These are phyloP conservation scores for Aspergillus chevalieri DNA, from an alignment of 2,329 filamentous ascomycete genomes.

Conservation along the genomic window DNA sequence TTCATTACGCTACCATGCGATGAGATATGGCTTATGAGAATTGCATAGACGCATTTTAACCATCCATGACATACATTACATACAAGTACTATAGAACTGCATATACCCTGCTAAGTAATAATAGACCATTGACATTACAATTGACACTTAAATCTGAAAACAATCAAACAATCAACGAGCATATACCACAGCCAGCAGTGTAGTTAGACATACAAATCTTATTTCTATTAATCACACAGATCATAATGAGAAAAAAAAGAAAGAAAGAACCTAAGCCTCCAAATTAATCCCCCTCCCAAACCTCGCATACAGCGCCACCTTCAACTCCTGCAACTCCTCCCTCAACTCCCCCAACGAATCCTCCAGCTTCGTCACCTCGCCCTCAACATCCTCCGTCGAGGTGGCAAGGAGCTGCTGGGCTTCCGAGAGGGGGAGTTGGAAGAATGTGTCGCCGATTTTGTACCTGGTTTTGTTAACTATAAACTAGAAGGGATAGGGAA, in stretches of 20 bases:
- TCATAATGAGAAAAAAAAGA: background rate
- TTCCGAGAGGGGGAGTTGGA: constrained; percentile 74
- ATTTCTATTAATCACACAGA: too few species aligned
- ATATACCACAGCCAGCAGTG: too few species aligned
- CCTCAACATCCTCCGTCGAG: constrained; percentile 67
- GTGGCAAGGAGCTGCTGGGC: constrained; percentile 77
- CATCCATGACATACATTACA: too few species aligned
- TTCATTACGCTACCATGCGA: too few species aligned
- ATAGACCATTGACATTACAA: background rate
- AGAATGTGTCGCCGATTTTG: constrained; percentile 94
- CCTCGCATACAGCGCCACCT: constrained; percentile 85
- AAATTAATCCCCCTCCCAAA: constrained; percentile 97
- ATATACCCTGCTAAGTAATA: too few species aligned
- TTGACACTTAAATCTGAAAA: background rate
- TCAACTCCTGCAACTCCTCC: constrained; percentile 83
- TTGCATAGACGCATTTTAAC: too few species aligned
- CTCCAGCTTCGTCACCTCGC: constrained; percentile 69
- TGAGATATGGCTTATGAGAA: background rate
- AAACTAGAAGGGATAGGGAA: background rate
- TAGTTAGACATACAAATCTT: too few species aligned
- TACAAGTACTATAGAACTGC: too few species aligned
- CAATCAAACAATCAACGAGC: too few species aligned
- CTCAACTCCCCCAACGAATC: constrained; percentile 67
- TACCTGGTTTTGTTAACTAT: constrained; percentile 54
- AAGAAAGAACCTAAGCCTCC: constrained; percentile 58